Base-by-base conservation (phyloP, 352 stramenopile species). In the Globisporangium uncinulatum region DNA sequence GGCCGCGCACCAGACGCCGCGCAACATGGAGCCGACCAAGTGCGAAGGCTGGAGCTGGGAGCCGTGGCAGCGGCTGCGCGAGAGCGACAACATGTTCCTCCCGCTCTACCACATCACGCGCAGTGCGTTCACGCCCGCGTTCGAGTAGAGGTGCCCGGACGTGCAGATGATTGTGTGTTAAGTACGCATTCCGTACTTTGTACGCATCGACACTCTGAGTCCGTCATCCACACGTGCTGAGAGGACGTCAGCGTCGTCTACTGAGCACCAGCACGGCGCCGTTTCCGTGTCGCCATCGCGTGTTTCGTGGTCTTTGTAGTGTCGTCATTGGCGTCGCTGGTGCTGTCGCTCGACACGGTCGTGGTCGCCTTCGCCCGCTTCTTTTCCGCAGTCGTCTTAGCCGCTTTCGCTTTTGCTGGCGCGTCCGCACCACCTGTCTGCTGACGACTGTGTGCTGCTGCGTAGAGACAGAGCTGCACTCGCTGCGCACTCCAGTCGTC, bases 1-100 rank as follows among this genome's bases (percentile, higher is more conserved):
- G 39, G 59, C 67, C n/a, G 56, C 69, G 29, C 61, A 62, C 34
- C 79, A 91, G 57, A 67, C 65, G 31, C 62, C 80, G 32, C 62
- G 63, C 45, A 89, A 89, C 67, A 92, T 92, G 81, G 84, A 94
- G 67, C 81, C 82, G 1, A 55, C 86, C 73, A 94, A 94, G 64
- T 94, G 84, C 61, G 79, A 85, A 44, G 81, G 81, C 49, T 93
- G 83, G 83, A 57, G 58, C 44, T 93, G 83, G 81, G 60, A 83
- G 55, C 56, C 62, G 3, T 93, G 76, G 75, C 44, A 59, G n/a
- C 66, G 69, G 6, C 61, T 94, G 54, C 65, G 71, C 31, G 41
- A 66, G 37, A 65, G 67, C n/a, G 75, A 86, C 36, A 80, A 90
- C 63, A 75, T 93, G 57, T 93, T 93, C 56, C 67, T 86, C 54